Percentiles rank a stretch among this genome's conserved stretches.
phyloP scores from a whole-genome alignment of 2,329 filamentous ascomycete species.

The Triangularia setosa region DNA sequence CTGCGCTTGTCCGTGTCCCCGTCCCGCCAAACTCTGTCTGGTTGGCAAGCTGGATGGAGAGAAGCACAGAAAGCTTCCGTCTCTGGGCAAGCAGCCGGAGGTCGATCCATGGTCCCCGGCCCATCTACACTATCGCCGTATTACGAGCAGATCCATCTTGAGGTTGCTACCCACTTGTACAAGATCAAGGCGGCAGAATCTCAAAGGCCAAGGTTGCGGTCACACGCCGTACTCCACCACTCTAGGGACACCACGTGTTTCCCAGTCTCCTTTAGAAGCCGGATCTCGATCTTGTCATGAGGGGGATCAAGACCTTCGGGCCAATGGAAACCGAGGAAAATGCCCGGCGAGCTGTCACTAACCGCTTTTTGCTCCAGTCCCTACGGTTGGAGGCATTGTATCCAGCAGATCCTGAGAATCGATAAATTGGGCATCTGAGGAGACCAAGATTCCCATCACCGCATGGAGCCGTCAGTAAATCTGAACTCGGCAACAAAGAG shows the following conservation, averaged over 20 bases:
- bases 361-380: slow-evolving; percentile 8
- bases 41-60: background rate
- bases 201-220: slow-evolving; percentile 10
- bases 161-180: background rate
- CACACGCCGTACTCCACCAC: slow-evolving; percentile 14
- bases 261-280: slow-evolving; percentile 3
- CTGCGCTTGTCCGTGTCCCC: background rate
- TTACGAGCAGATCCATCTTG: background rate
- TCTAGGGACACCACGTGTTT: slow-evolving; percentile 25
- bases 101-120: background rate
- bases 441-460: background rate
- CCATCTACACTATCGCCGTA: background rate
- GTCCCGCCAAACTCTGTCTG: background rate
- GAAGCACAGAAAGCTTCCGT: background rate
- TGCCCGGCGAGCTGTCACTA: slow-evolving; percentile 8
- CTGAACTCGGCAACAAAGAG: background rate
- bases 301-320: slow-evolving; percentile 7
- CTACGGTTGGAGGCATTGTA: background rate
- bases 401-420: background rate
- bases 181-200: slow-evolving; percentile 14
- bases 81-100: background rate
- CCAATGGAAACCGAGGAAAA: background rate
- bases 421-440: background rate
- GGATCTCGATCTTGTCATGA: slow-evolving; percentile 22
- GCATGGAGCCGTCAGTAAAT: background rate